Base-by-base conservation (phyloP, 164 flowering plant genomes). In the Macadamia tetraphylla region DNA sequence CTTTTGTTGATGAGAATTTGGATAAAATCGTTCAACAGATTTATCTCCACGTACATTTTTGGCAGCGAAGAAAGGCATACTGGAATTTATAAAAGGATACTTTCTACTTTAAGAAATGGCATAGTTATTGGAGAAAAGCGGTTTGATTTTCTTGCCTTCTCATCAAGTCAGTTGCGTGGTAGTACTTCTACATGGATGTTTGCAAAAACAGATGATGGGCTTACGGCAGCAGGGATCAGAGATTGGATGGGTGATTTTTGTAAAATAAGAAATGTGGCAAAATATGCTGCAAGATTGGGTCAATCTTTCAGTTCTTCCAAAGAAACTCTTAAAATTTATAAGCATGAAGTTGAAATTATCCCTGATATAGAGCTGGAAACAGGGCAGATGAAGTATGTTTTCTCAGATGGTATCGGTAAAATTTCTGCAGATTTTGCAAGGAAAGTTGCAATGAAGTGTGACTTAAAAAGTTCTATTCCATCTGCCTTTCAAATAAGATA, bases 381-480 rank as follows among this genome's bases (percentile, higher is more conserved):
- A 8, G 59, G 55, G 42, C 80, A 76, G 55, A 71, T 23, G 12
- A 71, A 55, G 29, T 91, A 90, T 69, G 65, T 72, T 30, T 94
- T 92, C 70, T 94, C 98, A 32, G 98, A 94, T 85, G 97, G 98
- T 23, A 92, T 94, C 68, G 98, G 98, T 64, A 92, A 87, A 70
- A 92, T 94, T 71, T 91, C 98, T 29, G 80, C 77, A 56, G 81
- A 77, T 0, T 87, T 94, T 79, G 98, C 97, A 35, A 44, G 35
- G 29, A 75, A 40, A 68, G 95, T 94, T 62, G 95, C 98, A 3
- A 48, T 0, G n/a, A 92, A 92, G 74, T 92, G 94, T 73, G 86
- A 78, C 18, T 52, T 77, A 29, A 74, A 71, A 67, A 58, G 69
- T 49, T 60, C 13, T 48, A 73, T 73, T 43, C 97, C 98, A 18